Evolutionary conservation across 2,329 filamentous ascomycete species (phyloP).

Genomic region (Cryphonectria naterciae): DNA sequence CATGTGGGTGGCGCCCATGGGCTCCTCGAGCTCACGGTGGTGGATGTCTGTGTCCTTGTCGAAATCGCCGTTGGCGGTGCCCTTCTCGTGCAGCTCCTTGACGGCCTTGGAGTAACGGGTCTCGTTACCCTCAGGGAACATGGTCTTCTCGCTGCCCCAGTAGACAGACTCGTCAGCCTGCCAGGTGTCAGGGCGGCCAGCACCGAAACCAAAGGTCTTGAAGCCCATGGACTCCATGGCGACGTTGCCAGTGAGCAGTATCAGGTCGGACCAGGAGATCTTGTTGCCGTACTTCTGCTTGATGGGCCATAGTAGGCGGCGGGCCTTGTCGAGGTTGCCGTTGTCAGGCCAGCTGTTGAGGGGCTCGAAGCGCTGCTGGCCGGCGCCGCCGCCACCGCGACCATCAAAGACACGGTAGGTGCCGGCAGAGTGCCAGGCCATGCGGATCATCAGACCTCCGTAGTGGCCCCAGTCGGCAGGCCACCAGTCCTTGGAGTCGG

Average conservation of each 20-base stretch:
- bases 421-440: slow-evolving; percentile 81
- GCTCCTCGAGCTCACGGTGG: slow-evolving; percentile 65
- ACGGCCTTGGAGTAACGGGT: slow-evolving; percentile 65
- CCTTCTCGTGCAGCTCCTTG: slow-evolving; percentile 45
- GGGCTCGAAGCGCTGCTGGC: slow-evolving; percentile 75
- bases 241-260: slow-evolving; percentile 72
- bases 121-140: slow-evolving; percentile 68
- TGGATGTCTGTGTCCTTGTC: slow-evolving; percentile 52
- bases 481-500: slow-evolving; percentile 81
- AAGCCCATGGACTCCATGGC: slow-evolving; percentile 75
- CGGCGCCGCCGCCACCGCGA: slow-evolving; percentile 72
- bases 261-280: slow-evolving; percentile 75
- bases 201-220: slow-evolving; percentile 71
- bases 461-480: slow-evolving; percentile 83
- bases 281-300: slow-evolving; percentile 82
- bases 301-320: slow-evolving; percentile 75
- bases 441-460: slow-evolving; percentile 77
- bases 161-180: slow-evolving; percentile 74
- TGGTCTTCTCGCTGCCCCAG: slow-evolving; percentile 75
- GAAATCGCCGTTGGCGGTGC: slow-evolving; percentile 41
- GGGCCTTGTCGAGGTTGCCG: slow-evolving; percentile 74
- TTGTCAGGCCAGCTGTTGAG: slow-evolving; percentile 76
- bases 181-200: slow-evolving; percentile 70
- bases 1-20: slow-evolving; percentile 71
- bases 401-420: slow-evolving; percentile 78